Evolutionary conservation across 371 early-diverging fungal species (phyloP).

Genomic region (Astathelohania contejeani): DNA sequence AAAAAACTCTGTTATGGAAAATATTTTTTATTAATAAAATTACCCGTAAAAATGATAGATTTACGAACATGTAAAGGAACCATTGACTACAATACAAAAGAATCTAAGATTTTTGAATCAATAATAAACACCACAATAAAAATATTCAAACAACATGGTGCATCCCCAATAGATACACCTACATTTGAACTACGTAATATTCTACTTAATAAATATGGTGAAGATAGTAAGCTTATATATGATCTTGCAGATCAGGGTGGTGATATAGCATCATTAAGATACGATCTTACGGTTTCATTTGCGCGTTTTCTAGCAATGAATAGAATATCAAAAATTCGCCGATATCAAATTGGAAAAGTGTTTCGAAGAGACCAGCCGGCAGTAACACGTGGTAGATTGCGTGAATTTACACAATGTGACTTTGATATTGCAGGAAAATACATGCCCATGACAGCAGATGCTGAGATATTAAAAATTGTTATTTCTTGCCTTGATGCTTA

Average conservation of each 20-base stretch:
- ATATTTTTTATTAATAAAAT: too few relatives aligned
- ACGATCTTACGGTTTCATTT: slow-evolving; percentile 96
- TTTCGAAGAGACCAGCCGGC: slow-evolving; percentile 95
- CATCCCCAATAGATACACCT: slow-evolving; percentile 91
- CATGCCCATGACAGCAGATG: slow-evolving; percentile 84
- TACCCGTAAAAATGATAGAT: slow-evolving; percentile 6
- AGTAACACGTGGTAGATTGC: slow-evolving; percentile 85
- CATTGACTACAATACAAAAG: slow-evolving; percentile 73
- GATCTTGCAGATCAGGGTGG: slow-evolving; percentile 95
- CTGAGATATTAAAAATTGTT: slow-evolving; percentile 70
- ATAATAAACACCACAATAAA: slow-evolving; percentile 66
- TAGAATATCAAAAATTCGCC: slow-evolving; percentile 61
- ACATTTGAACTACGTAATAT: slow-evolving; percentile 94
- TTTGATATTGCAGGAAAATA: slow-evolving; percentile 91
- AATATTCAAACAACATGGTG: slow-evolving; percentile 84
- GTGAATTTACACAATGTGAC: slow-evolving; percentile 98
- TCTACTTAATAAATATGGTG: slow-evolving; percentile 92
- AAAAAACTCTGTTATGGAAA: too few relatives aligned
- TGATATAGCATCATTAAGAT: slow-evolving; percentile 81
- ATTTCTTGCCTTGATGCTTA: slow-evolving; percentile 60
- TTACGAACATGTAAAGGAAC: slow-evolving; percentile 63
- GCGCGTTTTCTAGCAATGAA: slow-evolving; percentile 90
- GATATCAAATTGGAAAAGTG: slow-evolving; percentile 96
- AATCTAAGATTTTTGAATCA: slow-evolving; percentile 75
- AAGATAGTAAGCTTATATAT: slow-evolving; percentile 93